phyloP scores from a whole-genome alignment of 2,329 filamentous ascomycete genomes.

The Zarea fungicola region DNA sequence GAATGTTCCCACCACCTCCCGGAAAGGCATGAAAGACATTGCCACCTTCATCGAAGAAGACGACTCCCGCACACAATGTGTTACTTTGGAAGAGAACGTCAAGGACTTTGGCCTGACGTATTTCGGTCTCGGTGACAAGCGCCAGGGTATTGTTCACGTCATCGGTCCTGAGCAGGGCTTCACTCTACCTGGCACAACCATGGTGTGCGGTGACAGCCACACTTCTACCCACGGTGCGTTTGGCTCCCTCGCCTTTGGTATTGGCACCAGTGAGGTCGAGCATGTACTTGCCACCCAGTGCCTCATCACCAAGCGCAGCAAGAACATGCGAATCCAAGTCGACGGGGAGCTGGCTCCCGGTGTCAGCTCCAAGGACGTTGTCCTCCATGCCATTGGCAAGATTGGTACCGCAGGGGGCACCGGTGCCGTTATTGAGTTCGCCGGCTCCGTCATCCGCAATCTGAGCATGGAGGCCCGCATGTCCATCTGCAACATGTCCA shows the following conservation, averaged over 20 bases:
- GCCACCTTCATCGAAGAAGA: constrained; percentile 91
- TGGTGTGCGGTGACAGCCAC: constrained; percentile 96
- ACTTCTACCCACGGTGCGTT: constrained; percentile 98
- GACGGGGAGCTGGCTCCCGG: constrained; percentile 85
- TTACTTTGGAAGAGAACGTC: constrained; percentile 95
- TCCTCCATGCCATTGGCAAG: constrained; percentile 85
- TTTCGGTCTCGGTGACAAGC: constrained; percentile 92
- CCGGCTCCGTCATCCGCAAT: constrained; percentile 82
- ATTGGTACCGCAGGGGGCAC: constrained; percentile 96
- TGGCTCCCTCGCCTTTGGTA: constrained; percentile 89
- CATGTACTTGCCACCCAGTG: constrained; percentile 97
- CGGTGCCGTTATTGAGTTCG: constrained; percentile 94
- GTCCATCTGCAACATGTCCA: constrained; percentile 99
- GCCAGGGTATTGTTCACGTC: constrained; percentile 97
- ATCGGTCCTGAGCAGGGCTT: constrained; percentile 98
- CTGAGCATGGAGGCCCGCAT: constrained; percentile 96
- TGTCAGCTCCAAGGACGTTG: constrained; percentile 92
- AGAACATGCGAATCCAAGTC: constrained; percentile 97
- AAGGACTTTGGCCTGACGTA: constrained; percentile 95
- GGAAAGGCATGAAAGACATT: constrained; percentile 91
- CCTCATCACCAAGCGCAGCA: constrained; percentile 88
- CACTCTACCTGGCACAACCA: constrained; percentile 92
- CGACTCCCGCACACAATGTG: constrained; percentile 88
- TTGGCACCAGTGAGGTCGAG: constrained; percentile 97
- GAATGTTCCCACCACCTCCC: constrained; percentile 90